A percentile compares a stretch with the other conserved stretches of the same genome.
phyloP scores from a whole-genome alignment of 2,329 filamentous ascomycete genomes.

The Ophiostoma australiae region DNA sequence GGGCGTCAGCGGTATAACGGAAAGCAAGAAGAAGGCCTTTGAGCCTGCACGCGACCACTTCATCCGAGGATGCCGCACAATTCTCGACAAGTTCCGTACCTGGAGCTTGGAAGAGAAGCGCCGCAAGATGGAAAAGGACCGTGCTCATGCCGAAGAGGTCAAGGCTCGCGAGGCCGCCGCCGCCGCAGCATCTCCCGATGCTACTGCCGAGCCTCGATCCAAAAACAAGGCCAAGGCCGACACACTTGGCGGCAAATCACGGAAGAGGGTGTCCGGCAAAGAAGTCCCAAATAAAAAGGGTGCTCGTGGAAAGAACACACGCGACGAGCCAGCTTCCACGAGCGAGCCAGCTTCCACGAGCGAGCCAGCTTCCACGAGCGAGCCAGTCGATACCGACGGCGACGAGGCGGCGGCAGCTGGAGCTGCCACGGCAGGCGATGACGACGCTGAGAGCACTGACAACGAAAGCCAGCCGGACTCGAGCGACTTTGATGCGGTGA shows the following conservation, averaged over 20 bases:
- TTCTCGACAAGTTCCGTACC: slow-evolving; percentile 79
- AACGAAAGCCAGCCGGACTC: slow-evolving; percentile 56
- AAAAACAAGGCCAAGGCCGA: slow-evolving; percentile 23
- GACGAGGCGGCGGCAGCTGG: slow-evolving; percentile 32
- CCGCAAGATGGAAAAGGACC: slow-evolving; percentile 70
- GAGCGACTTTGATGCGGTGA: slow-evolving; percentile 64
- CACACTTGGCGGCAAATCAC: slow-evolving; percentile 24
- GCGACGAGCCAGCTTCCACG: neutral
- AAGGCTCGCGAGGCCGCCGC: slow-evolving; percentile 33
- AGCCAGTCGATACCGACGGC: slow-evolving; percentile 1
- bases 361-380: neutral
- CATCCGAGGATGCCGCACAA: slow-evolving; percentile 71
- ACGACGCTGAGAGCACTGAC: slow-evolving; percentile 17
- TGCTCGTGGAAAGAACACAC: neutral
- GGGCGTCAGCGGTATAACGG: slow-evolving; percentile 80
- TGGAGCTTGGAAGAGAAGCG: slow-evolving; percentile 91
- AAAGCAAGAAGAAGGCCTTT: slow-evolving; percentile 79
- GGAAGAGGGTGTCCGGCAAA: slow-evolving; percentile 26
- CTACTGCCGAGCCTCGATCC: slow-evolving; percentile 24
- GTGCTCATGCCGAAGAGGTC: slow-evolving; percentile 48
- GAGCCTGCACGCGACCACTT: slow-evolving; percentile 82
- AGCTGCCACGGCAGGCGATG: slow-evolving; percentile 27
- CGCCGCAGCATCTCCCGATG: slow-evolving; percentile 16
- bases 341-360: no score
- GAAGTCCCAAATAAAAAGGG: neutral